These are phyloP conservation scores for Cladosporium sp. DNA, from an alignment of 2,329 filamentous ascomycete genomes.

Conservation along the genomic window DNA sequence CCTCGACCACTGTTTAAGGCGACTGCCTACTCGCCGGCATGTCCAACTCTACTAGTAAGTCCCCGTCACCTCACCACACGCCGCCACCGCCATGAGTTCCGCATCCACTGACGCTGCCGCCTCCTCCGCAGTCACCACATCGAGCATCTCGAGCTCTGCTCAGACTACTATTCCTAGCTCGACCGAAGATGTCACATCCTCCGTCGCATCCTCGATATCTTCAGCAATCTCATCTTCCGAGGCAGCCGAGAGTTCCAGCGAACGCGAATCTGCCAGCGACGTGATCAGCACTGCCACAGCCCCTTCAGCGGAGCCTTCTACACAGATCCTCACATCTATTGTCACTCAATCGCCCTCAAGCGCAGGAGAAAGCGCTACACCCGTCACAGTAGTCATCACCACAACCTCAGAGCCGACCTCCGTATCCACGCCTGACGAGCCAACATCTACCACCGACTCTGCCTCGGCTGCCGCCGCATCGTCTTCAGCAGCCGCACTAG, in stretches of 20 bases:
- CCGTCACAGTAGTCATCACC: slow-evolving; percentile 30
- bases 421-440: slow-evolving; percentile 20
- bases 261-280: background rate
- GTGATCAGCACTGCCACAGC: slow-evolving; percentile 25
- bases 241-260: slow-evolving; percentile 20
- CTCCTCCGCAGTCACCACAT: slow-evolving; percentile 13
- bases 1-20: slow-evolving; percentile 7
- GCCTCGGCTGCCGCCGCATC: slow-evolving; percentile 18
- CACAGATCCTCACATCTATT: slow-evolving; percentile 28
- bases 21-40: slow-evolving; percentile 19
- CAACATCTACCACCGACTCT: slow-evolving; percentile 2
- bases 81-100: slow-evolving; percentile 10
- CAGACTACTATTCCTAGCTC: slow-evolving; percentile 10
- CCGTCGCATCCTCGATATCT: slow-evolving; percentile 25
- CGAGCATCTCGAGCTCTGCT: slow-evolving; percentile 17
- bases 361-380: slow-evolving; percentile 17
- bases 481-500: slow-evolving; percentile 24
- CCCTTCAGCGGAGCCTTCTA: slow-evolving; percentile 25
- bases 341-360: slow-evolving; percentile 24
- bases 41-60: slow-evolving; percentile 24
- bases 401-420: slow-evolving; percentile 16
- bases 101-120: slow-evolving; percentile 1
- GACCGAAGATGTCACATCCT: slow-evolving; percentile 14
- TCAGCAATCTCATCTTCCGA: slow-evolving; percentile 16
- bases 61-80: background rate